Evolutionary conservation across 1,284 basidiomycete genomes (phyloP), one percentile per base, ranked within the genome.

Genomic region (Papiliotrema flavescens): DNA sequence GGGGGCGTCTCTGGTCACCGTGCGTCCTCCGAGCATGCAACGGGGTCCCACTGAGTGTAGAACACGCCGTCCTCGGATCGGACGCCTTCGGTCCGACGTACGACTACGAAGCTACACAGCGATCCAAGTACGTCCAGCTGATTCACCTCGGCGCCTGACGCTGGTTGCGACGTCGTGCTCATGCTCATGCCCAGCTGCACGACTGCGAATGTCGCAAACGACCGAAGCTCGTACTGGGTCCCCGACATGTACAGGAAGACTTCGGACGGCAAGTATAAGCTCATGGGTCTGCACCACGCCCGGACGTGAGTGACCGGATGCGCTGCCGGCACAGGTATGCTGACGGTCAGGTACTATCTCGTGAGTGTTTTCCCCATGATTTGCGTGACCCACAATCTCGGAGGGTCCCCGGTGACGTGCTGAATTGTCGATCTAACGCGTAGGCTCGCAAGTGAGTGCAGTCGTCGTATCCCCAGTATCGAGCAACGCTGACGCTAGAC

Each of bases 161-260:
- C 34, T 24, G 9, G 8, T 37, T 20, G n/a, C 47, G 47, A n/a
- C 15, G 11, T 19, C 19, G 35, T 36, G 9, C 20, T 15, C 28
- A n/a, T 14, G 26, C 34, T 36, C 24, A 44, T 26, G 34, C 32
- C 24, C 39, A 65, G 58, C 24, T 68, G 66, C 39, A 62, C 62
- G 11, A 61, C 64, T 6, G 64, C 62, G 5, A 58, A 57, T 42
- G 42, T 68, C 34, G 34, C 17, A 3, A 55, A 56, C 13, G 66
- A 68, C 45, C 46, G 54, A 13, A 55, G 50, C 41, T 64, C 56
- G 40, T 68, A 68, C 49, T 68, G 66, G 66, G 50, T 55, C 2
- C 66, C 66, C 7, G 56, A 61, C 36, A 22, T 68, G 44, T 66
- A 63, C 44, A 41, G 55, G 14, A 62, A 65, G 32, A 40, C 24